These are phyloP conservation scores for Prunus davidiana DNA, from an alignment of 306 rosid genomes.

Conservation along the genomic window DNA sequence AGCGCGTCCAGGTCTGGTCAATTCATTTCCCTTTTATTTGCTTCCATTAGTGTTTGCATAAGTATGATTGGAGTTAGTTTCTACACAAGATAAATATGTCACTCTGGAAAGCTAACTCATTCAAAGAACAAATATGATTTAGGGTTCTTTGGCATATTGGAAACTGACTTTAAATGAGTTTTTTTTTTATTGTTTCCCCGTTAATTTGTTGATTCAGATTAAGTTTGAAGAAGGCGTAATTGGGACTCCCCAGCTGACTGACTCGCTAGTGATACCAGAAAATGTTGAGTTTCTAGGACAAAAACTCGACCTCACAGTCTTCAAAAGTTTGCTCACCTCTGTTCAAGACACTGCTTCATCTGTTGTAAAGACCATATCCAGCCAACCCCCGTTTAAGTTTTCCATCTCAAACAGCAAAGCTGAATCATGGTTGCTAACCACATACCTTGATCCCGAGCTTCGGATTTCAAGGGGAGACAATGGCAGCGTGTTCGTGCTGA, in stretches of 20 bases:
- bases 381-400: slow-evolving; percentile 72
- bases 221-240: slow-evolving; percentile 84
- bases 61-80: neutral
- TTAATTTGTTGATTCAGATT: slow-evolving; percentile 40
- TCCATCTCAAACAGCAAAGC: slow-evolving; percentile 54
- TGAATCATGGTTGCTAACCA: slow-evolving; percentile 82
- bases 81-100: neutral
- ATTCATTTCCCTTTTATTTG: neutral
- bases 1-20: slow-evolving; percentile 66
- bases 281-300: slow-evolving; percentile 83
- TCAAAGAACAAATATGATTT: neutral
- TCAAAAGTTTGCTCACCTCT: slow-evolving; percentile 67
- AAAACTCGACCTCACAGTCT: slow-evolving; percentile 68
- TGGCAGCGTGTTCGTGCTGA: slow-evolving; percentile 75
- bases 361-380: slow-evolving; percentile 68
- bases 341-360: slow-evolving; percentile 78
- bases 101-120: neutral
- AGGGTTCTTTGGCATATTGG: neutral
- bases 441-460: slow-evolving; percentile 81
- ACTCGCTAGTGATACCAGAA: slow-evolving; percentile 82
- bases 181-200: neutral
- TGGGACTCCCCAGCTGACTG: slow-evolving; percentile 90
- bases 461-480: slow-evolving; percentile 74
- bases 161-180: neutral
- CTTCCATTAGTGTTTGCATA: neutral